These are phyloP conservation scores for Puccinellia tenuiflora DNA, from an alignment of 176 grass and related monocot species.

Conservation along the genomic window DNA sequence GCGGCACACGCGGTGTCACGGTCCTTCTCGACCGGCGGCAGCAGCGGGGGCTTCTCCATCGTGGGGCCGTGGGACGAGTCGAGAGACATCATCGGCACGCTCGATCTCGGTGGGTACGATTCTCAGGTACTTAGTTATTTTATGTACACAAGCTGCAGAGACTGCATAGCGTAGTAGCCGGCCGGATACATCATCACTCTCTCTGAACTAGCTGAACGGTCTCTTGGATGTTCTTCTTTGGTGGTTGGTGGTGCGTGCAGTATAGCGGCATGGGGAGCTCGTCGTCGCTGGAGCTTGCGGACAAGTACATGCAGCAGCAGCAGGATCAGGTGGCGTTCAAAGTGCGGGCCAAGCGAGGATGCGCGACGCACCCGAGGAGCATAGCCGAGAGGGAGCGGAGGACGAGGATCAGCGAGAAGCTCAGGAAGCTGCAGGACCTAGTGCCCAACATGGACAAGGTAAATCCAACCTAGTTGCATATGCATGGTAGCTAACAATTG, in stretches of 20 bases:
- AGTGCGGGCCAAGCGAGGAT: constrained; percentile 89
- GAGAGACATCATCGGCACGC: constrained; percentile 47
- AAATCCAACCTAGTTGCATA: too few species aligned
- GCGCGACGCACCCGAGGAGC: constrained; percentile 95
- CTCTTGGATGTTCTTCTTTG: too few species aligned
- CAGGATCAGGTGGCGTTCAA: constrained; percentile 81
- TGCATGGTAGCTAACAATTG: too few species aligned
- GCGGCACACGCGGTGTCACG: constrained; percentile 6
- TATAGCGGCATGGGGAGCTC: constrained; percentile 32
- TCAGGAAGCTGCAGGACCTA: constrained; percentile 71
- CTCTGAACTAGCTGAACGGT: neutral
- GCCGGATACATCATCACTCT: too few species aligned
- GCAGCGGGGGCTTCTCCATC: constrained; percentile 56
- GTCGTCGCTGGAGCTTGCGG: constrained; percentile 46
- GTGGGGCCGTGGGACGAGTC: constrained; percentile 59
- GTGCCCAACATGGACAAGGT: constrained; percentile 98
- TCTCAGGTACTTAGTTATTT: constrained; percentile 38
- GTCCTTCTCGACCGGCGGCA: constrained; percentile 35
- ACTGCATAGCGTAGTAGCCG: too few species aligned
- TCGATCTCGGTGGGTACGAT: constrained; percentile 47
- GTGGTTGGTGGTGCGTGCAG: neutral
- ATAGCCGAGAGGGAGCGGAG: constrained; percentile 91
- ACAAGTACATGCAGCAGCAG: constrained; percentile 65
- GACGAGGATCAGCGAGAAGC: constrained; percentile 88
- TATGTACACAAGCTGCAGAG: too few species aligned